A percentile compares a stretch with the other conserved stretches of the same genome.
Conservation (phyloP, 2,329 filamentous ascomycete species). For the Leptographium wingfieldii region DNA sequence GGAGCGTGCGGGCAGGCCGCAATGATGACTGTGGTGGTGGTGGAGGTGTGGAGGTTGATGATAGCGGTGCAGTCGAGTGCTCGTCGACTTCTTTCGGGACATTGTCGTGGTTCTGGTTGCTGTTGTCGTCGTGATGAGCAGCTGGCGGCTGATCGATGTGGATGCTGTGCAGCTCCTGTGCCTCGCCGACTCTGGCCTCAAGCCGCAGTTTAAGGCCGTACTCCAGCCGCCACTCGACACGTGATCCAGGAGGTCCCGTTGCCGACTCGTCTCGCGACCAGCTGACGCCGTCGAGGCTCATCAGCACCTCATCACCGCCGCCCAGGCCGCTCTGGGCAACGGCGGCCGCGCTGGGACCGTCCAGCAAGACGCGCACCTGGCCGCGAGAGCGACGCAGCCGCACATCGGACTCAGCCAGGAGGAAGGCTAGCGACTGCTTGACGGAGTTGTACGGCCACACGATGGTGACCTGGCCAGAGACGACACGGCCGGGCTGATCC, state of each 20-base stretch:
- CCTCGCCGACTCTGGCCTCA: conserved; percentile 34
- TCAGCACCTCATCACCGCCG: conserved; percentile 62
- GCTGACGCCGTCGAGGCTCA: conserved; percentile 56
- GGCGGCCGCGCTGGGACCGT: conserved; percentile 55
- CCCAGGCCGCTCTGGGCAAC: conserved; percentile 56
- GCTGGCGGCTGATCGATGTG: conserved; percentile 35
- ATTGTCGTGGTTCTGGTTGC: background rate
- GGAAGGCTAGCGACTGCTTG: conserved; percentile 58
- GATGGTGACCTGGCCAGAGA: conserved; percentile 68
- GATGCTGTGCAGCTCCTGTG: conserved; percentile 34
- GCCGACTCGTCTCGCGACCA: conserved; percentile 46
- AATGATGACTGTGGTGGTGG: conserved; percentile 6
- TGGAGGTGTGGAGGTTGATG: background rate
- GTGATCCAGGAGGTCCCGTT: conserved; percentile 34
- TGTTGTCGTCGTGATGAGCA: conserved; percentile 7
- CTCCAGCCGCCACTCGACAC: conserved; percentile 45
- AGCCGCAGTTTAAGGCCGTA: conserved; percentile 38
- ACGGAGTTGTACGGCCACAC: conserved; percentile 86
- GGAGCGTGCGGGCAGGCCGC: background rate
- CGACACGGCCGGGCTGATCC: conserved; percentile 26
- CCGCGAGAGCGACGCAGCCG: conserved; percentile 64
- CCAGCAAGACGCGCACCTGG: conserved; percentile 69
- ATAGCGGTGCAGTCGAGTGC: background rate
- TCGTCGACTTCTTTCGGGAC: background rate
- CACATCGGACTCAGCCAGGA: conserved; percentile 76